These are phyloP conservation scores for Rhytidhysteron rufulum DNA, from an alignment of 2,329 filamentous ascomycete species.

Conservation along the genomic window DNA sequence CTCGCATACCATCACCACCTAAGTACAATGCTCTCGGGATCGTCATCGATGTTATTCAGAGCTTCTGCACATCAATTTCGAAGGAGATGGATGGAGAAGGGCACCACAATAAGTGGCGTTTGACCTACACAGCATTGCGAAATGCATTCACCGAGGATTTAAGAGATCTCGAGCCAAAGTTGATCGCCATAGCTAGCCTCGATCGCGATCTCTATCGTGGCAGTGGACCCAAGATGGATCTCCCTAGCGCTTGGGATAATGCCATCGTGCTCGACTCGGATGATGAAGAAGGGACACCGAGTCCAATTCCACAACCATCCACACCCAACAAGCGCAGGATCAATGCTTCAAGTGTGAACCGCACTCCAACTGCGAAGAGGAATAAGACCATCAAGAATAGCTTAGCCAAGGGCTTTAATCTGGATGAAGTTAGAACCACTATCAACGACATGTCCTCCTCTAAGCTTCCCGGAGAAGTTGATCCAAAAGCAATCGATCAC, in stretches of 20 bases:
- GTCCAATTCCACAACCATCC: neutral
- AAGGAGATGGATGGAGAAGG: constrained; percentile 51
- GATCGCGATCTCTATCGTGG: constrained; percentile 13
- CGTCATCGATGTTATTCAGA: constrained; percentile 57
- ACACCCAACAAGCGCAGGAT: neutral
- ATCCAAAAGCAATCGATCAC: constrained; percentile 29
- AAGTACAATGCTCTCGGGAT: constrained; percentile 61
- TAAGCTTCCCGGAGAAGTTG: constrained; percentile 29
- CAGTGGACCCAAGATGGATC: neutral
- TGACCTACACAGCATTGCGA: constrained; percentile 43
- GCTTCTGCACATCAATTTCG: constrained; percentile 54
- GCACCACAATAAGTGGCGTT: constrained; percentile 38
- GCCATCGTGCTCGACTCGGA: constrained; percentile 19
- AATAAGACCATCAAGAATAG: neutral
- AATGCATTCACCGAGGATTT: constrained; percentile 49
- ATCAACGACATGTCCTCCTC: constrained; percentile 22
- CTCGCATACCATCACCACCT: constrained; percentile 62
- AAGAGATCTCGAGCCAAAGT: constrained; percentile 20
- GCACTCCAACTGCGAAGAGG: neutral
- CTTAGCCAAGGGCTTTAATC: constrained; percentile 13
- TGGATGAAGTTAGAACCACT: constrained; percentile 26
- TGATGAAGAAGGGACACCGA: constrained; percentile 9
- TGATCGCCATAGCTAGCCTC: constrained; percentile 9
- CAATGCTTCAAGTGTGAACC: neutral
- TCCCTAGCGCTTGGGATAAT: constrained; percentile 6